Base-by-base conservation (phyloP, 2,329 filamentous ascomycete species). In the Apiospora saccharicola region DNA sequence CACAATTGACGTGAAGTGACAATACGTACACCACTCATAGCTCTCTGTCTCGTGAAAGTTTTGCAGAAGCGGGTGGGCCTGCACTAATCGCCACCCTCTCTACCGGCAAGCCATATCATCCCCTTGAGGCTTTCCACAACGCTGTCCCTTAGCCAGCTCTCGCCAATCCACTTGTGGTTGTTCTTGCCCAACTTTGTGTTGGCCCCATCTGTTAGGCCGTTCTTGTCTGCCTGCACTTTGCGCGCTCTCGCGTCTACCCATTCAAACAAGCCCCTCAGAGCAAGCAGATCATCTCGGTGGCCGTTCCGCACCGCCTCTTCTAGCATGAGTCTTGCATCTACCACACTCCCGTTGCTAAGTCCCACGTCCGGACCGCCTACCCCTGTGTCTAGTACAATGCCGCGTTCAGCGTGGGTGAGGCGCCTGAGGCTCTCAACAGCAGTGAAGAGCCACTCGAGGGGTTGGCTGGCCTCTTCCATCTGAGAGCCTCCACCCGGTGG, bases 401-500 rank as follows among this genome's bases (percentile, higher is more conserved):
- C 87, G 71, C 90, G 88, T 77, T 97, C 94, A 0, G 92, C 90
- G 70, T 92, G 85, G 80, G 84, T 93, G 80, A 86, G 89, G 74
- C 75, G 82, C 78, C 77, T 80, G 72, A 84, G 93, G 78, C 72
- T 87, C 75, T 77, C 75, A 0, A 88, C 85, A 0, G 94, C 86
- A 1, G 86, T 82, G 79, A 97, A 94, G 1, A 98, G 79, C 92
- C 94, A 96, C 74, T 92, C 90, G 78, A 96, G 89, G 0, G 93
- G 85, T 7, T 82, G 82, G 44, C 75, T 74, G 4, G 83, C 79
- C 12, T 79, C 73, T 49, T 73, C 72, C 1, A 24, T 77, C 75
- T 44, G 78, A 79, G 74, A 75, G 80, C 78, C 34, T 81, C 75
- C 57, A 82, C 79, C 70, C 81, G 83, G 72, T 86, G 86, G 0